A percentile compares a stretch with the other conserved stretches of the same genome.
Conservation (phyloP, 208 protist species). For the Crithidia thermophila region DNA sequence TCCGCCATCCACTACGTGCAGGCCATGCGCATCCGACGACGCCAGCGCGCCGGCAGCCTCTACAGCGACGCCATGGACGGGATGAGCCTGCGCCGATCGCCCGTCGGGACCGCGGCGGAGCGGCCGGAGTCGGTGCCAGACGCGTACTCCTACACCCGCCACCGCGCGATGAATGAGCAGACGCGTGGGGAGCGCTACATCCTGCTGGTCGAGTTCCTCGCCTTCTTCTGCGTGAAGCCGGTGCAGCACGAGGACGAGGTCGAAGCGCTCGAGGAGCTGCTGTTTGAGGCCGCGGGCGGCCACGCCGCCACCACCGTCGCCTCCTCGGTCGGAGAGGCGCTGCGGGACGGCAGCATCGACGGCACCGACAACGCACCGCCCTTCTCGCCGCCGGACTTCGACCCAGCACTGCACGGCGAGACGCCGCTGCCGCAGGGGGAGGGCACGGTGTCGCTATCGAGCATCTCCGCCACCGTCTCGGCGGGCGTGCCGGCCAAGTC, state of each 20-base stretch:
- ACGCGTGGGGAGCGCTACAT: constrained; percentile 31
- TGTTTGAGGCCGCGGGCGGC: neutral
- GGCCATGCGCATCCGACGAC: constrained; percentile 9
- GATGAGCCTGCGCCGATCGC: neutral
- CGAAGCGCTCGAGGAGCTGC: constrained; percentile 15
- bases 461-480: neutral
- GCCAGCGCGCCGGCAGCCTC: constrained; percentile 12
- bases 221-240: constrained; percentile 47
- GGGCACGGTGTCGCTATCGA: neutral
- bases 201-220: constrained; percentile 47
- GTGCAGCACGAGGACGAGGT: constrained; percentile 37
- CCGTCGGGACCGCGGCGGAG: neutral
- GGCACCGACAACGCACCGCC: neutral
- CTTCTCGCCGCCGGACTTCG: neutral
- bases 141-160: neutral
- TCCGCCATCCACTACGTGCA: constrained; percentile 33
- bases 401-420: too few relatives aligned
- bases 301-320: neutral
- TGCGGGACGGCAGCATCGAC: neutral
- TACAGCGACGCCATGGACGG: neutral
- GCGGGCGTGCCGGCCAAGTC: neutral
- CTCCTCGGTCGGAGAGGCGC: neutral
- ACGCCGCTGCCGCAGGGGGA: too few relatives aligned
- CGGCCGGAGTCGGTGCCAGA: neutral
- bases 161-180: constrained; percentile 15